phyloP scores from a whole-genome alignment of 805 yeast species.

The Kodamaea hsintzibuensis region DNA sequence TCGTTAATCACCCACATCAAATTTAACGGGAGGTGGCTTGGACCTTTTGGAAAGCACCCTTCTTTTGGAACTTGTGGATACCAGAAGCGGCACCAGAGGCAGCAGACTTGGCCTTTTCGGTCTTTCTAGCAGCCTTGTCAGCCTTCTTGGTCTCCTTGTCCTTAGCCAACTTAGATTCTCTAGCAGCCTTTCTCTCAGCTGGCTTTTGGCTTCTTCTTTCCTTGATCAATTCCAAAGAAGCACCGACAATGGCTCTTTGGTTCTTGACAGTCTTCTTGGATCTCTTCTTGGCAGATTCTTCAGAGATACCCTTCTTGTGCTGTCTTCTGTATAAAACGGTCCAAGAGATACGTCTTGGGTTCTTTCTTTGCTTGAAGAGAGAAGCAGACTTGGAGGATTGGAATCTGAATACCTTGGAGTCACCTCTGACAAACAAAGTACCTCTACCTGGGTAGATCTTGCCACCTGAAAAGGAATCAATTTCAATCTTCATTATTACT shows the following conservation, averaged over 20 bases:
- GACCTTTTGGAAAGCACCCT: conserved; percentile 98
- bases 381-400: conserved; percentile 96
- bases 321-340: conserved; percentile 99
- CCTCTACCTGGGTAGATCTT: conserved; percentile 99
- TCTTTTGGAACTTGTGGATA: conserved; percentile 93
- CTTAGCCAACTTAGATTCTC: conserved; percentile 83
- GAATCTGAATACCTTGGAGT: conserved; percentile 99
- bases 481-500: conserved; percentile 91
- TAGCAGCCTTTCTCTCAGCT: conserved; percentile 96
- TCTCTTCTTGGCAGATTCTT: conserved; percentile 97
- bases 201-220: conserved; percentile 97
- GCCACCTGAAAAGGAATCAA: conserved; percentile 98
- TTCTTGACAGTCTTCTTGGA: conserved; percentile 95
- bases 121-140: conserved; percentile 92
- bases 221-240: conserved; percentile 96
- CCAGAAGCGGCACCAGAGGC: conserved; percentile 68
- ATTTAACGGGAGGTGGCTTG: conserved; percentile 91
- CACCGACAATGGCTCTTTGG: conserved; percentile 99
- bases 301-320: conserved; percentile 99
- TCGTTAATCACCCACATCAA: conserved; percentile 10
- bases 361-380: conserved; percentile 99
- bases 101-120: conserved; percentile 81
- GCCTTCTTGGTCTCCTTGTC: conserved; percentile 89
- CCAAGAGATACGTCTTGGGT: conserved; percentile 99
- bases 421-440: conserved; percentile 98